phyloP scores from a whole-genome alignment of 805 yeast species.

The Wickerhamomyces xylosicus region DNA sequence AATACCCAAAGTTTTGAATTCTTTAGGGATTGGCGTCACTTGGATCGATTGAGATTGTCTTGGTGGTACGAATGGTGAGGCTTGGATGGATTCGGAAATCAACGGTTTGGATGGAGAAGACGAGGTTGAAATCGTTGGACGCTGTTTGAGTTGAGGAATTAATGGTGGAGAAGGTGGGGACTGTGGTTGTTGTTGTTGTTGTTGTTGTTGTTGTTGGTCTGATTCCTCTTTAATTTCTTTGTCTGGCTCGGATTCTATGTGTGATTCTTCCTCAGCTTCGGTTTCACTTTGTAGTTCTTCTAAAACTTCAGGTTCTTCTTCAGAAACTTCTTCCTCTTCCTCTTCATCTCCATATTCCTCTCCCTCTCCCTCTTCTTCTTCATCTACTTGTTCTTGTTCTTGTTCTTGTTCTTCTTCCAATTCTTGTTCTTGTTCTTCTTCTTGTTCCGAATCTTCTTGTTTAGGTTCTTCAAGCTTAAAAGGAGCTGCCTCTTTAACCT shows the following conservation, averaged over 20 bases:
- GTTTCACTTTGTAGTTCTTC: conserved; percentile 1
- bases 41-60: too few species aligned
- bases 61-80: background rate
- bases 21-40: conserved; percentile 11
- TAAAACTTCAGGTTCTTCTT: background rate
- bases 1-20: conserved; percentile 1
- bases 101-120: background rate
- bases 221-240: conserved; percentile 3
- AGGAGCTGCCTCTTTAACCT: conserved; percentile 3
- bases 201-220: background rate
- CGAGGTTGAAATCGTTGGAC: background rate
- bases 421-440: background rate
- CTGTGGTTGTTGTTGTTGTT: background rate
- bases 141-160: background rate
- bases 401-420: conserved; percentile 1
- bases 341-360: conserved; percentile 1
- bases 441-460: background rate
- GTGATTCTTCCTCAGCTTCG: conserved; percentile 1
- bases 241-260: background rate
- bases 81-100: background rate
- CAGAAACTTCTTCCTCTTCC: background rate
- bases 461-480: background rate
- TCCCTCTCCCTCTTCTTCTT: conserved; percentile 1
- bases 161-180: background rate
- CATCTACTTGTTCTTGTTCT: background rate